These are phyloP conservation scores for Ceratocystis huliohia DNA, from an alignment of 2,329 filamentous ascomycete genomes.

Conservation along the genomic window DNA sequence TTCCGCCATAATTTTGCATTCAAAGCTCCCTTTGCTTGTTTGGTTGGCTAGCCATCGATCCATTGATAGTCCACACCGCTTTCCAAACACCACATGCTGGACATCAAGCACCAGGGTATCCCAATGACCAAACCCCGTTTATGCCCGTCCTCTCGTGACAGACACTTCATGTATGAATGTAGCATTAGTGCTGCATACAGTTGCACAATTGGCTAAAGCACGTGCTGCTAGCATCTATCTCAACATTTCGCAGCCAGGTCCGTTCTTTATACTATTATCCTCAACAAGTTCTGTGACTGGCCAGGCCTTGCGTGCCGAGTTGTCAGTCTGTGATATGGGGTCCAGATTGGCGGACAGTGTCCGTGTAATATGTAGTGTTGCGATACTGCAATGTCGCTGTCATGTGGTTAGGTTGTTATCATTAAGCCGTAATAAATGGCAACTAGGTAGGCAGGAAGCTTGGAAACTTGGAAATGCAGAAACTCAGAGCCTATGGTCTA, in stretches of 20 bases:
- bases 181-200: neutral
- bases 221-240: neutral
- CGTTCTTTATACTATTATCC: neutral
- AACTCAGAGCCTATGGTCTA: no score
- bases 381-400: no score
- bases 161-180: neutral
- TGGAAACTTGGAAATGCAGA: no score
- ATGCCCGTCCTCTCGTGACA: neutral
- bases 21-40: no score
- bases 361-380: neutral
- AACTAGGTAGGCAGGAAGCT: no score
- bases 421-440: no score
- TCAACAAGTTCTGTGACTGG: neutral
- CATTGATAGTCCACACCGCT: no score
- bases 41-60: no score
- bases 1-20: no score
- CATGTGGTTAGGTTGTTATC: no score
- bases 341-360: neutral
- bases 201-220: neutral
- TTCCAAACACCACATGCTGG: no score
- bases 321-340: neutral
- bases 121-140: neutral
- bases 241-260: neutral
- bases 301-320: neutral
- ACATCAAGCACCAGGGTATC: no score